Conservation (phyloP, 75 land plant genomes). For the Pinus tabuliformis region DNA sequence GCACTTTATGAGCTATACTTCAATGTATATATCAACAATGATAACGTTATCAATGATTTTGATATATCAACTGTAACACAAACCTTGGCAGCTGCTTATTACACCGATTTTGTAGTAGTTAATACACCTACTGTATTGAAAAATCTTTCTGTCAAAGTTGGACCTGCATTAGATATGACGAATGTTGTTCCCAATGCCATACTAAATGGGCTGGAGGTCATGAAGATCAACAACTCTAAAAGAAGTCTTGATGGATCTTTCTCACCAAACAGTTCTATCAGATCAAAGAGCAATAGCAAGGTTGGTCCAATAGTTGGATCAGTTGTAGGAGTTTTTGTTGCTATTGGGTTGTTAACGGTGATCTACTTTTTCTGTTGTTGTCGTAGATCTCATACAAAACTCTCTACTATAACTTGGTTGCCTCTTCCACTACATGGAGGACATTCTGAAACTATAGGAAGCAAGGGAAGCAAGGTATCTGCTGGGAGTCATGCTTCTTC, state of each 20-base stretch:
- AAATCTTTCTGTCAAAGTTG: slow-evolving; percentile 14
- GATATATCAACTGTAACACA: slow-evolving; percentile 42
- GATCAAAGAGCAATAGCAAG: slow-evolving; percentile 14
- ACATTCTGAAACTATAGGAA: slow-evolving; percentile 43
- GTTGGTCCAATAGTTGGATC: slow-evolving; percentile 38
- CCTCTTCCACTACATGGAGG: slow-evolving; percentile 60
- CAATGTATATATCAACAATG: slow-evolving; percentile 68
- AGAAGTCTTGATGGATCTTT: slow-evolving; percentile 13
- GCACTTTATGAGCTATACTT: slow-evolving; percentile 50
- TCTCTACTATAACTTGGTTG: slow-evolving; percentile 44
- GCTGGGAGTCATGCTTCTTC: slow-evolving; percentile 56
- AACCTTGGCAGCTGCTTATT: slow-evolving; percentile 35
- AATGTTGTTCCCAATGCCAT: slow-evolving; percentile 27
- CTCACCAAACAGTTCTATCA: slow-evolving; percentile 14
- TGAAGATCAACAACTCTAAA: slow-evolving; percentile 65
- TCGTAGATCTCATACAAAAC: slow-evolving; percentile 26
- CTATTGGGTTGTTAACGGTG: slow-evolving; percentile 15
- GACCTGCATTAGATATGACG: slow-evolving; percentile 58
- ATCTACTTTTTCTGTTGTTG: slow-evolving; percentile 25
- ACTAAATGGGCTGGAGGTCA: slow-evolving; percentile 86
- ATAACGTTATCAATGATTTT: slow-evolving; percentile 37
- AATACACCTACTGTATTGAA: slow-evolving; percentile 1
- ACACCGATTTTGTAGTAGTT: slow-evolving; percentile 42
- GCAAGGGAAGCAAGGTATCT: slow-evolving; percentile 37
- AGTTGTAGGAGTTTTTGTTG: slow-evolving; percentile 32